Percentiles rank a stretch among this genome's conserved stretches.
Evolutionary conservation across 2,329 filamentous ascomycete genomes (phyloP).

Genomic region (Aspergillus aculeatus): DNA sequence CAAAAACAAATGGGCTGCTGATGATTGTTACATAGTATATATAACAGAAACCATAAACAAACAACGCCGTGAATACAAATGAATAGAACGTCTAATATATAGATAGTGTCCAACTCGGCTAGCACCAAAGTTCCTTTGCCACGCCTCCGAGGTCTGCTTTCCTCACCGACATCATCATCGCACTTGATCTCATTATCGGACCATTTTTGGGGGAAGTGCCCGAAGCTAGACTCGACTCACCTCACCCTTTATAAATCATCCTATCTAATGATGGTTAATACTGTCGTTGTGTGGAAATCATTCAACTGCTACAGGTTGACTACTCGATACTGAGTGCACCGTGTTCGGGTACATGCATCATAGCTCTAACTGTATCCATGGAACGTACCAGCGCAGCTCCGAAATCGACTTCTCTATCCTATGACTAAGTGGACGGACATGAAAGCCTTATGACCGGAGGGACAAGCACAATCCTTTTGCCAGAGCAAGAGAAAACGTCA

Average conservation of each 20-base stretch:
- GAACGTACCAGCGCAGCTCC: conserved; percentile 5
- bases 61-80: neutral
- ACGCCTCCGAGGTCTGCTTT: no score
- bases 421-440: conserved; percentile 2
- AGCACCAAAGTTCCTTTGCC: neutral
- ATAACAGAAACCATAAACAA: conserved; percentile 16
- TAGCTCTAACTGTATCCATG: conserved; percentile 15
- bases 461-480: neutral
- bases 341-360: conserved; percentile 19
- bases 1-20: conserved; percentile 13
- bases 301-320: neutral
- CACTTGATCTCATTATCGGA: conserved; percentile 2
- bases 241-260: no score
- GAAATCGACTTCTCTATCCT: neutral
- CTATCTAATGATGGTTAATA: no score
- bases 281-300: no score
- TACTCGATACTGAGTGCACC: conserved; percentile 9
- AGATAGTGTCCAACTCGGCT: neutral
- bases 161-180: conserved; percentile 5
- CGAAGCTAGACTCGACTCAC: neutral
- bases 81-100: neutral
- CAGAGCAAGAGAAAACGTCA: neutral
- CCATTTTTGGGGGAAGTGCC: conserved; percentile 1
- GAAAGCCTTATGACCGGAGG: neutral
- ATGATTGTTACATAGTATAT: conserved; percentile 9